Evolutionary conservation across 768 basidiomycete species (phyloP), one percentile per base, ranked within the genome.

Genomic region (Wakefieldia striispora): DNA sequence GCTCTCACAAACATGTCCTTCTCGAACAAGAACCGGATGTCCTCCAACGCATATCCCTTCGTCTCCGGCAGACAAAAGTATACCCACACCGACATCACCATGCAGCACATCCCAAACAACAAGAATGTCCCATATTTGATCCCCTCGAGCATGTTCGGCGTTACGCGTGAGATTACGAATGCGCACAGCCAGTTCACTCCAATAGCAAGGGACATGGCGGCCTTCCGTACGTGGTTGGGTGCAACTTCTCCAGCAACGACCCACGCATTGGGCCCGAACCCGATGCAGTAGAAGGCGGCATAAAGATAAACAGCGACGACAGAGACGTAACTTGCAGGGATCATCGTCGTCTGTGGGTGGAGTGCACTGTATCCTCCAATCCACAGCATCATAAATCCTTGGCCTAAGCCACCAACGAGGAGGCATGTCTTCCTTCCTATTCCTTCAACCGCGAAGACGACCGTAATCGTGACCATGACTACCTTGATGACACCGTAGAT

Each of bases 351-450:
- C 37, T 58, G 50, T 1, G 67, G 62, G 49, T 73, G 72, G 11
- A 66, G 37, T 20, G 58, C 70, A 19, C 51, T 53, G 51, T 70
- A 73, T 27, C 66, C 68, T 8, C 60, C 70, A 27, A 72, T 66
- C 67, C 67, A 74, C 17, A 74, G 51, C 72, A 74, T 74, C 61
- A 51, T 55, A 17, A 43, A 29, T 11, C 72, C 72, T 54, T 81
- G 80, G 6, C 77, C 76, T 6, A 78, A 48, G 19, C 76, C 76
- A 12, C 78, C 77, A 35, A 75, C 64, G 37, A 82, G 66, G 16
- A 81, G 65, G 47, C 74, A 79, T 39, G 56, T 65, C 54, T 80
- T 81, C 43, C 78, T 71, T 4, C 80, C 80, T 33, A 75, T 47
- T 29, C 65, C 53, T 53, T 81, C 79, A 4, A 80, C 71, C n/a